Evolutionary conservation across 805 yeast species (phyloP), one percentile per base, ranked within the genome.

Genomic region (Kluyveromyces aestuarii): DNA sequence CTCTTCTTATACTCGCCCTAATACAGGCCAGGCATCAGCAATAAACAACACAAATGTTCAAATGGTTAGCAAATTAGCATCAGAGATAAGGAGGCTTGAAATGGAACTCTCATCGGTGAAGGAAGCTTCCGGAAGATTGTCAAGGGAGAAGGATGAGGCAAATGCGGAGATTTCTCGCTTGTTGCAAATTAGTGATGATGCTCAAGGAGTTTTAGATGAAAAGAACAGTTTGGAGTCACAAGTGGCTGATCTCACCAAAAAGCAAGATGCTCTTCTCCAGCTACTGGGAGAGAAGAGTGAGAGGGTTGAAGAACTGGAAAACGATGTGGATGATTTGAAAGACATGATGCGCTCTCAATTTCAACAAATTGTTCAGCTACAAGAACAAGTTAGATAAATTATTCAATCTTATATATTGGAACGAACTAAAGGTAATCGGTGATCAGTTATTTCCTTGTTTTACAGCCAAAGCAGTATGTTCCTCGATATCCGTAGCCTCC

Each of bases 301-400:
- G 62, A 75, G 72, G 52, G 91, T 87, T 6, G 85, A 81, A 48
- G 99, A 93, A 64, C 72, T 93, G 42, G 76, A 74, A 54, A 96
- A 95, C 8, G 99, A 93, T 60, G 91, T 93, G 16, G 75, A 72
- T 5, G 99, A 93, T 66, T 72, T 91, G 66, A 93, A 93, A 66
- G 95, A 87, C 43, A 72, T 93, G 71, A 76, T 88, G 64, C 75
- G 80, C 52, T 77, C 77, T 52, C 99, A 91, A 66, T 90, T 91
- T 41, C 95, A 87, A 63, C 93, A 90, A 55, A 75, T 91, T 78
- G 81, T 88, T 41, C 83, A 77, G 40, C 56, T 84, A 57, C 86
- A 82, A 54, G 71, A 62, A 44, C 51, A 48, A 9, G 25, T 48
- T 30, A 50, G 55, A 50, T 56, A 36, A 51, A 21, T 18, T n/a